Evolutionary conservation across 2,329 filamentous ascomycete species (phyloP), one percentile per base, ranked within the genome.

Genomic region (Plectosphaerella sp.): DNA sequence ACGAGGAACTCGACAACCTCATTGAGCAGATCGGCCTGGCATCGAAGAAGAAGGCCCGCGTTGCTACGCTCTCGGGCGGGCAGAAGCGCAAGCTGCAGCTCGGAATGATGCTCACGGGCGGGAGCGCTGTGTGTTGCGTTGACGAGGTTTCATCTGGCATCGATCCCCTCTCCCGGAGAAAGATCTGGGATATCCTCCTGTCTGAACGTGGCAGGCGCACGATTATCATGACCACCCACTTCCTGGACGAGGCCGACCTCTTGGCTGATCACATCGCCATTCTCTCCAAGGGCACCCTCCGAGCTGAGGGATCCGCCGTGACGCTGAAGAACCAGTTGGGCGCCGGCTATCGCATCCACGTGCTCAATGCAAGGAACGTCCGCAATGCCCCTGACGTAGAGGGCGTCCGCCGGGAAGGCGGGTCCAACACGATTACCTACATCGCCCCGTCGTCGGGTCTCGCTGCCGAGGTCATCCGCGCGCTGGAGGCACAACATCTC

Each of bases 21-120:
- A 79, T 88, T 28, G 68, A 70, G 8, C 78, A 79, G 14, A 87
- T 88, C 61, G 88, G 89, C 58, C 73, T 91, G 2, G 72, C 74
- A 8, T 73, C 79, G 45, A 91, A 91, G 68, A 71, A 78, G 8
- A 75, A 78, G 11, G 80, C 85, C 1, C 72, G 73, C 52, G 76
- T 86, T 0, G 79, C 79, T 59, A 88, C 84, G 4, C 70, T 91
- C 2, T 89, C 86, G 45, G 88, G 88, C 11, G 88, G 88, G 1
- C 88, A 90, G 67, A 91, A 90, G 68, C 74, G 88, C 46, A 91
- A 91, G 63, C 73, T 90, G 7, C 88, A 91, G 64, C 73, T 91
- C 5, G 87, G 86, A 1, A 87, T 90, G 76, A 90, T 90, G 86
- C 83, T 91, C 55, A 88, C 86, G 2, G 88, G 88, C 48, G 87